Percentiles rank a stretch among this genome's conserved stretches.
Evolutionary conservation across 2,329 filamentous ascomycete genomes (phyloP).

Genomic region (Lecanicillium sp.): DNA sequence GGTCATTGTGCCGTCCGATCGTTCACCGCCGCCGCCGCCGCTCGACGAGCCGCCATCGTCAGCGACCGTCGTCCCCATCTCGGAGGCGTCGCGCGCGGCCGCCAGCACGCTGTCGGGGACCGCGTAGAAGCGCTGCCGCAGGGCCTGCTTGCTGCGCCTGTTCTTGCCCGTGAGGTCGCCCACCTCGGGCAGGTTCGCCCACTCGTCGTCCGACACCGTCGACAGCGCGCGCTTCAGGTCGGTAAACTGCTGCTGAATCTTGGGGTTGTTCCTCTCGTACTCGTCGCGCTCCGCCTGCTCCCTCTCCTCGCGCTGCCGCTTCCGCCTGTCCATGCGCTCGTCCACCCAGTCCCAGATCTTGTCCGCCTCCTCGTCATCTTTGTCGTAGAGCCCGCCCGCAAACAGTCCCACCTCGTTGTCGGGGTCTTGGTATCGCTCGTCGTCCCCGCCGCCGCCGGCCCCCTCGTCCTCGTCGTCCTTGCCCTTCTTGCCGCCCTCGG

Average conservation of each 20-base stretch:
- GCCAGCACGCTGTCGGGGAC: conserved; percentile 95
- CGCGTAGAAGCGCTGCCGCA: conserved; percentile 84
- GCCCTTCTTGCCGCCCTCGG: conserved; percentile 62
- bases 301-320: conserved; percentile 87
- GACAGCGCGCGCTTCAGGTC: conserved; percentile 88
- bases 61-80: conserved; percentile 82
- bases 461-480: conserved; percentile 65
- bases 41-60: conserved; percentile 59
- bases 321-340: conserved; percentile 92
- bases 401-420: conserved; percentile 97
- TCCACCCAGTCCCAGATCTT: conserved; percentile 93
- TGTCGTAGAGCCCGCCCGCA: conserved; percentile 90
- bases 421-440: conserved; percentile 85
- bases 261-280: conserved; percentile 95
- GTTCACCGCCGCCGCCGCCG: conserved; percentile 26
- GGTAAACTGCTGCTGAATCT: conserved; percentile 96
- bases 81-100: conserved; percentile 70
- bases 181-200: conserved; percentile 91
- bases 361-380: conserved; percentile 96
- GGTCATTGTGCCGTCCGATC: conserved; percentile 83
- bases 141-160: conserved; percentile 73
- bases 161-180: conserved; percentile 96
- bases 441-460: conserved; percentile 68
- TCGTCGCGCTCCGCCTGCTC: conserved; percentile 88
- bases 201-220: conserved; percentile 88